These are phyloP conservation scores for Gautieria morchelliformis DNA, from an alignment of 768 basidiomycete genomes.

Conservation along the genomic window DNA sequence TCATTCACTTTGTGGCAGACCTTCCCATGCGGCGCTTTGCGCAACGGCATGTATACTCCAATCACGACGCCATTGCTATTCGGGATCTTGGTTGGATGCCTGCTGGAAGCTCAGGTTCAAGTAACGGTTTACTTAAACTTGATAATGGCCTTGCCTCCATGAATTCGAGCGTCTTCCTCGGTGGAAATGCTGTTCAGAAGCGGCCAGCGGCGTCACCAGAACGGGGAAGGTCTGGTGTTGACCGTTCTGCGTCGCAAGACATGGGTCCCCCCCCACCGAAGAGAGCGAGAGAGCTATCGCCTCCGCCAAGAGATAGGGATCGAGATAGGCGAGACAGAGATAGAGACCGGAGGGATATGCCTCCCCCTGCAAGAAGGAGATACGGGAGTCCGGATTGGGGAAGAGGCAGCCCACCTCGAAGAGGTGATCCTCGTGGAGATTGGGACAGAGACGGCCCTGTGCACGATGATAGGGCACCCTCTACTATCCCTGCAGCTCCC, in stretches of 20 bases:
- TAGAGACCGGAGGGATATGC: slow-evolving; percentile 24
- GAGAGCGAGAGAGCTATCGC: slow-evolving; percentile 9
- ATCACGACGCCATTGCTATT: slow-evolving; percentile 80
- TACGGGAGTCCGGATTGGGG: slow-evolving; percentile 27
- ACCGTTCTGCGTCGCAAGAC: slow-evolving; percentile 3
- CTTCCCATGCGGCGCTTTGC: slow-evolving; percentile 21
- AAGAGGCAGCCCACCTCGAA: slow-evolving; percentile 5
- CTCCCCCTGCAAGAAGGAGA: slow-evolving; percentile 27
- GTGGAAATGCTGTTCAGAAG: slow-evolving; percentile 9
- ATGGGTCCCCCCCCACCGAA: slow-evolving; percentile 8
- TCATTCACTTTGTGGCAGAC: not conserved
- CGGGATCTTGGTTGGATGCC: slow-evolving; percentile 74
- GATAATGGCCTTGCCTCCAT: slow-evolving; percentile 1
- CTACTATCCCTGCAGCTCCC: slow-evolving; percentile 37
- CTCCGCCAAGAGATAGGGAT: slow-evolving; percentile 15
- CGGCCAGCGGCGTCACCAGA: slow-evolving; percentile 7
- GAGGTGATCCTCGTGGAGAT: slow-evolving; percentile 31
- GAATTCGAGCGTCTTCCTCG: slow-evolving; percentile 11
- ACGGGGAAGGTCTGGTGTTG: slow-evolving; percentile 3
- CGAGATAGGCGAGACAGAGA: slow-evolving; percentile 9
- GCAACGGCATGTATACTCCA: slow-evolving; percentile 50
- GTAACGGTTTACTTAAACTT: slow-evolving; percentile 13
- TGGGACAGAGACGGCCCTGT: slow-evolving; percentile 23
- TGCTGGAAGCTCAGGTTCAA: slow-evolving; percentile 16
- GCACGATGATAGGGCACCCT: slow-evolving; percentile 23